A percentile compares a stretch with the other conserved stretches of the same genome.
phyloP scores from a whole-genome alignment of 139 green algal genomes.

The Tetradesmus obliquus region DNA sequence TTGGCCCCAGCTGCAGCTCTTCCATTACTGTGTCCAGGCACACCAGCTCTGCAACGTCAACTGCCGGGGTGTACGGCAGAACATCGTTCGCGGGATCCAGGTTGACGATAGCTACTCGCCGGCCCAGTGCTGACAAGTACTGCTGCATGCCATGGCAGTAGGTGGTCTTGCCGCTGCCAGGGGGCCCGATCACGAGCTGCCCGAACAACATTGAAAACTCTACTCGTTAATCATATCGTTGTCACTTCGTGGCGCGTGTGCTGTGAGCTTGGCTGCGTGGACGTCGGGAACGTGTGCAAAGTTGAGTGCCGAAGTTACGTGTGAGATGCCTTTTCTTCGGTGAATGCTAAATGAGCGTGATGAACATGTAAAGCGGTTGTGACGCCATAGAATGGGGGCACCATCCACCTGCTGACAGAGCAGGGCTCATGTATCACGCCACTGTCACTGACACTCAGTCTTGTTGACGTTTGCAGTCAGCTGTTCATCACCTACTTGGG shows the following conservation, averaged over 20 bases:
- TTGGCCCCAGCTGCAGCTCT: slow-evolving; percentile 77
- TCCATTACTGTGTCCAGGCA: slow-evolving; percentile 62
- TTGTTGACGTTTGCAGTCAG: too few relatives aligned
- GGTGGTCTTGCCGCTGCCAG: slow-evolving; percentile 95
- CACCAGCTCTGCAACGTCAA: slow-evolving; percentile 83
- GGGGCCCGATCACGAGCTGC: slow-evolving; percentile 94
- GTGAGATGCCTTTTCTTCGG: neutral
- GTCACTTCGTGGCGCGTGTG: neutral
- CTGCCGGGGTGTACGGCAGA: slow-evolving; percentile 76
- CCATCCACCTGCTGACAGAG: too few relatives aligned
- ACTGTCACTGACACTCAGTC: too few relatives aligned
- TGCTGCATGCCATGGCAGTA: slow-evolving; percentile 92
- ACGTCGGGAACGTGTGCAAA: neutral
- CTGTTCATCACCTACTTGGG: too few relatives aligned
- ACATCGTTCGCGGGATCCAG: slow-evolving; percentile 92
- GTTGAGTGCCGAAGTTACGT: neutral
- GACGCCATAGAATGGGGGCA: too few relatives aligned
- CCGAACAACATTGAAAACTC: slow-evolving; percentile 86
- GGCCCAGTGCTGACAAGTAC: slow-evolving; percentile 66
- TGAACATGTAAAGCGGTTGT: too few relatives aligned
- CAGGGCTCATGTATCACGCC: too few relatives aligned
- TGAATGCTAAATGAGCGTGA: too few relatives aligned
- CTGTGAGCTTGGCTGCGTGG: neutral
- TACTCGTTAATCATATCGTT: neutral
- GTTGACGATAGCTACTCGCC: slow-evolving; percentile 79